These are phyloP conservation scores for Beauveria asiatica DNA, from an alignment of 2,329 filamentous ascomycete genomes.

Conservation along the genomic window DNA sequence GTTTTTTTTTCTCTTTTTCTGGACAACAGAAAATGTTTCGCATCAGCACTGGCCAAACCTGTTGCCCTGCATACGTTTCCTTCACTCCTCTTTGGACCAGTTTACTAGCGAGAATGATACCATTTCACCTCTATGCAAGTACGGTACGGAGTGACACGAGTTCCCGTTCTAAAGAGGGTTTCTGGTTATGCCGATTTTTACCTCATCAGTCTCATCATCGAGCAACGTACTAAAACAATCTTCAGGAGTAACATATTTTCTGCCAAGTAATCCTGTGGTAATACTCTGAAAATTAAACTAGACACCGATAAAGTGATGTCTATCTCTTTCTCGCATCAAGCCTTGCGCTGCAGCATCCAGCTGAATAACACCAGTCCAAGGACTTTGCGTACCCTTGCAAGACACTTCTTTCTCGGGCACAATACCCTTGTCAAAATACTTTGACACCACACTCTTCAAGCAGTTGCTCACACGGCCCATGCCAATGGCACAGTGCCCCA, in stretches of 20 bases:
- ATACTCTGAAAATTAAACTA: background rate
- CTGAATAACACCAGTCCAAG: background rate
- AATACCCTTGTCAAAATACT: constrained; percentile 17
- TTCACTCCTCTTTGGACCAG: background rate
- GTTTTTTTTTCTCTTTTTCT: background rate
- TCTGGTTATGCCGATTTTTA: too few species aligned
- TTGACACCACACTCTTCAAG: constrained; percentile 12
- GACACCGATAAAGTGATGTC: background rate
- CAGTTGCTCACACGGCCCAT: constrained; percentile 11
- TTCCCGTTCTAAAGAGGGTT: too few species aligned
- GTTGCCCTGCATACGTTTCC: background rate
- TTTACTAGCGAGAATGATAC: constrained; percentile 9
- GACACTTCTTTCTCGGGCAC: constrained; percentile 14
- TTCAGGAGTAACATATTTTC: too few species aligned
- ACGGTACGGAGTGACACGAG: too few species aligned
- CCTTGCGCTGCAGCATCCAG: background rate
- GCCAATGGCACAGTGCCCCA: constrained; percentile 15
- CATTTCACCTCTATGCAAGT: background rate
- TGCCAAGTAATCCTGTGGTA: too few species aligned
- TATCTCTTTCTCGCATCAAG: background rate
- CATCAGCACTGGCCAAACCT: background rate
- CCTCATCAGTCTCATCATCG: too few species aligned
- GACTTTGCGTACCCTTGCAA: constrained; percentile 15
- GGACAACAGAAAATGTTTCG: background rate
- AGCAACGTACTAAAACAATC: too few species aligned